phyloP scores from a whole-genome alignment of 2,329 filamentous ascomycete species.

The Fusarium lyarnte region DNA sequence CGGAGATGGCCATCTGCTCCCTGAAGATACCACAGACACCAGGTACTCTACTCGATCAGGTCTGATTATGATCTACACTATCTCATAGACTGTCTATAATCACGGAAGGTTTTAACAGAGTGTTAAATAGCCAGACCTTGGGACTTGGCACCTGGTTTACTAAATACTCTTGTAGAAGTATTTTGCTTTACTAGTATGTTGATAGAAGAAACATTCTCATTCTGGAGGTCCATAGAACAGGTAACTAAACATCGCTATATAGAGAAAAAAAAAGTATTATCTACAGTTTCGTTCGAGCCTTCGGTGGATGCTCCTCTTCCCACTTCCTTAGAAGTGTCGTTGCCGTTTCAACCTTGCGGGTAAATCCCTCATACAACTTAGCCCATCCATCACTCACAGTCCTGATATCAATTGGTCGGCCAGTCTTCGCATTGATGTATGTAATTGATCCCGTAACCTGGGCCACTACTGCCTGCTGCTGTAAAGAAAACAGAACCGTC shows the following conservation, averaged over 20 bases:
- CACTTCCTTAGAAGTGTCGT: neutral
- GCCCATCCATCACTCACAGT: neutral
- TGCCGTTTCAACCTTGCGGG: neutral
- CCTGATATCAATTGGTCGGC: neutral
- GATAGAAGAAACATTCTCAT: neutral
- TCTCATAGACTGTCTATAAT: neutral
- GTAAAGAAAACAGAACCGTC: neutral
- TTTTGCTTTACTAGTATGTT: rapidly evolving
- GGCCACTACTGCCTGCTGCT: neutral
- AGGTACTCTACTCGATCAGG: neutral
- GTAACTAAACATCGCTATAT: neutral
- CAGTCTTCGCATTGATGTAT: neutral
- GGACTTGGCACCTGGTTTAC: rapidly evolving
- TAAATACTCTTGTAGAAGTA: rapidly evolving
- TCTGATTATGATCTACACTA: neutral
- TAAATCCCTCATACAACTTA: neutral
- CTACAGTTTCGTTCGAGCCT: neutral
- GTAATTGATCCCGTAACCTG: neutral
- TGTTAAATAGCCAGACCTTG: neutral
- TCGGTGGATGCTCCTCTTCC: neutral
- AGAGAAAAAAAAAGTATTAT: rapidly evolving
- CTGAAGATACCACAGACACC: rapidly evolving
- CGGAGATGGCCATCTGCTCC: neutral
- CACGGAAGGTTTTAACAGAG: rapidly evolving
- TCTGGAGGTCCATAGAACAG: no score